Evolutionary conservation across 1,284 basidiomycete genomes (phyloP).

Genomic region (Porogramme epimiltina): DNA sequence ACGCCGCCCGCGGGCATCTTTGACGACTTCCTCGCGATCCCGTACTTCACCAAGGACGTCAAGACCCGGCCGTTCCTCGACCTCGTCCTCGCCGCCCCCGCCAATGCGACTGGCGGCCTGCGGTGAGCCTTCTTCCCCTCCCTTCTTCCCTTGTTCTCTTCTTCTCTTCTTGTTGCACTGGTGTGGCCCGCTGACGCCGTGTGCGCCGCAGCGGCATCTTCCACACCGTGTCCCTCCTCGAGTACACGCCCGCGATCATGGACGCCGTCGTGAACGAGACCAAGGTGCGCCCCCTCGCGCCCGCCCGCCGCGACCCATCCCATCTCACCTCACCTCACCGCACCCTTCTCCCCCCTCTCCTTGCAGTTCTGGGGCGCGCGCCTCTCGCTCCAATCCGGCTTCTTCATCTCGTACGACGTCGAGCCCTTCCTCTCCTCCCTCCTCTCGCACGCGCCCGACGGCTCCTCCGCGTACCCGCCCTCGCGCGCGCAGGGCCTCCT

Average conservation of each 20-base stretch:
- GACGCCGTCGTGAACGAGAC: slow-evolving; percentile 53
- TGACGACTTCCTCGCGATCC: slow-evolving; percentile 41
- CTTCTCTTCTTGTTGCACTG: background rate
- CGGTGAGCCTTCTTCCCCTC: slow-evolving; percentile 35
- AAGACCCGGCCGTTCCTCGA: slow-evolving; percentile 39
- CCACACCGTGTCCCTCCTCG: slow-evolving; percentile 47
- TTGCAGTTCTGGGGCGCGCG: slow-evolving; percentile 29
- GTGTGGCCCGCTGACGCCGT: background rate
- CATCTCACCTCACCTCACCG: no score
- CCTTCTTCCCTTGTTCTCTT: background rate
- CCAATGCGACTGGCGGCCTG: slow-evolving; percentile 39
- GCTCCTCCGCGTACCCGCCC: slow-evolving; percentile 49
- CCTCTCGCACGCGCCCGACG: slow-evolving; percentile 39
- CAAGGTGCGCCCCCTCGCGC: slow-evolving; percentile 33
- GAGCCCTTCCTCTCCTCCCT: slow-evolving; percentile 55
- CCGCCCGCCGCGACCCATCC: background rate
- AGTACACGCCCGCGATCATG: slow-evolving; percentile 43
- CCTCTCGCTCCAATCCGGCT: slow-evolving; percentile 22
- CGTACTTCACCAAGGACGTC: slow-evolving; percentile 29
- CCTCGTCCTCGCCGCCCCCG: slow-evolving; percentile 41
- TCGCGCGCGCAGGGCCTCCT: slow-evolving; percentile 38
- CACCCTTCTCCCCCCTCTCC: background rate
- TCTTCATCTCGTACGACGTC: slow-evolving; percentile 49
- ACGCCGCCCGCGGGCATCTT: slow-evolving; percentile 44
- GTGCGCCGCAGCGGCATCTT: slow-evolving; percentile 42